Base-by-base conservation (phyloP, 2,329 filamentous ascomycete species). In the Colletotrichum spaethianum region DNA sequence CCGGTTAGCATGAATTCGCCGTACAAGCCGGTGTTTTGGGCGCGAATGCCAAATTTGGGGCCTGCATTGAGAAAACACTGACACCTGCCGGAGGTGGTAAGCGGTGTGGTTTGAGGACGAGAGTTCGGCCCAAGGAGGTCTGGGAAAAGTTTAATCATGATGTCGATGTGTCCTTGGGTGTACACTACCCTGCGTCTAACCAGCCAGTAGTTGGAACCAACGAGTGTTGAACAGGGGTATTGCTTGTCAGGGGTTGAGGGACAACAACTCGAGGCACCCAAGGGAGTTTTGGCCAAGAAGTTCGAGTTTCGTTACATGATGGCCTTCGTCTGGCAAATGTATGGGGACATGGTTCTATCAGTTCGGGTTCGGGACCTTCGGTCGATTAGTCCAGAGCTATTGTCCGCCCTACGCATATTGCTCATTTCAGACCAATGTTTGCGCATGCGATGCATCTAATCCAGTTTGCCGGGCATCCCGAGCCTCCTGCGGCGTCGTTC, bases 291-390 rank as follows among this genome's bases (percentile, higher is more conserved):
- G 42, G 57, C 64, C 61, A 70, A 70, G 66, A 57, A 26, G 31
- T 65, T 73, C 44, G 55, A 65, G 70, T 73, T 70, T 73, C 70
- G 61, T 38, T 40, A 26, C 36, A 61, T 23, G 55, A 61, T 56
- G 31, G 60, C 20, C 26, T 18, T 50, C 55, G 66, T 72, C 60
- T 70, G 59, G 42, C 48, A 12, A 56, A 12, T 33, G 42, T 59
- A 68, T 68, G 57, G 68, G 31, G 1, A 61, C 66, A 72, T 60
- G 59, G 65, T 44, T 62, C 48, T 42, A 69, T 44, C 42, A 53
- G 20, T 53, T 56, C 55, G 60, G 60, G n/a, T 42, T 70, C 55
- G 66, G 59, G n/a, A 44, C 56, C 16, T 33, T 67, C 31, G 57
- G 42, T 63, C 40, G 52, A 50, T 40, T n/a, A 70, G 60, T 38